phyloP scores from a whole-genome alignment of 495 filamentous ascomycete genomes.

The Tuber borchii region DNA sequence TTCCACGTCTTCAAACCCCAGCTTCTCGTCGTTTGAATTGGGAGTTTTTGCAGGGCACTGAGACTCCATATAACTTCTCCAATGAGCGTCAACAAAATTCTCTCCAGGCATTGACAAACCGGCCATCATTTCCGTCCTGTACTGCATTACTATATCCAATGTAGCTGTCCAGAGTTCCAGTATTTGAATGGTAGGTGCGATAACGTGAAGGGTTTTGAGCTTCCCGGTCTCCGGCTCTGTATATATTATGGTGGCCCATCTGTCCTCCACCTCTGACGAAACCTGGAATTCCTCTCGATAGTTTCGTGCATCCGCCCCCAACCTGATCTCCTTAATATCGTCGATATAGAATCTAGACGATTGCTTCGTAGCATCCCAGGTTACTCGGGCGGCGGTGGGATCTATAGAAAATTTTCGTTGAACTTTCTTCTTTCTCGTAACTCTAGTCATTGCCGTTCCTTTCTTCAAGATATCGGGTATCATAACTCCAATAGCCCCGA shows the following conservation, averaged over 20 bases:
- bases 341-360: conserved; percentile 86
- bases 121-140: conserved; percentile 80
- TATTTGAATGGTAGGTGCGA: conserved; percentile 61
- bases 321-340: conserved; percentile 82
- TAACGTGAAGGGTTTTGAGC: conserved; percentile 64
- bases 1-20: conserved; percentile 70
- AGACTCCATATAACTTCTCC: conserved; percentile 77
- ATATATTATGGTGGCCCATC: conserved; percentile 87
- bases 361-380: conserved; percentile 72
- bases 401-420: conserved; percentile 71
- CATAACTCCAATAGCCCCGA: conserved; percentile 54
- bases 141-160: conserved; percentile 69
- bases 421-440: conserved; percentile 74
- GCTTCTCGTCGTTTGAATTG: conserved; percentile 55
- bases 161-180: conserved; percentile 75
- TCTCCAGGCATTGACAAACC: conserved; percentile 72
- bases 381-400: conserved; percentile 71
- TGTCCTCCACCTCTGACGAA: conserved; percentile 54
- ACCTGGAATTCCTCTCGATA: conserved; percentile 79
- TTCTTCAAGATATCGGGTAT: conserved; percentile 63
- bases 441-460: conserved; percentile 69
- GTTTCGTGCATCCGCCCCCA: conserved; percentile 76
- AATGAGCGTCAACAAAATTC: conserved; percentile 69
- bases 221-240: conserved; percentile 61
- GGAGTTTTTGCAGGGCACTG: conserved; percentile 53